Base-by-base conservation (phyloP, 2,329 filamentous ascomycete species). In the Incumbomyces lentus region DNA sequence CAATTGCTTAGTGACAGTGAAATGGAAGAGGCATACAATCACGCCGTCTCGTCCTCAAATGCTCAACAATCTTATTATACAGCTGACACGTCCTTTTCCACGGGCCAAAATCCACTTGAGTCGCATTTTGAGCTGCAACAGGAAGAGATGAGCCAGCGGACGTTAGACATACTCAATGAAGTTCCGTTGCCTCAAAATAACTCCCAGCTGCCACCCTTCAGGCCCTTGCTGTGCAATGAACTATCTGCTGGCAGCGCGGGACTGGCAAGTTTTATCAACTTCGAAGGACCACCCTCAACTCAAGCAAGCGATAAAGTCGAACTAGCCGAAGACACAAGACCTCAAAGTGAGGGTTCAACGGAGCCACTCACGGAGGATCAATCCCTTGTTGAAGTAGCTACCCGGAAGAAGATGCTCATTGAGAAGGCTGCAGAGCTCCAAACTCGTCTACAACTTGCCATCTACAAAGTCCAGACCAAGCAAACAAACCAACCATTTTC, bases 291-390 rank as follows among this genome's bases (percentile, higher is more conserved):
- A 33, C 40, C 40, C 12, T 52, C 48, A 11, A 51, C 49, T n/a
- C 49, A 56, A 40, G 34, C 33, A 29, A 49, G 37, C 16, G 50
- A 56, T 11, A 46, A 42, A 19, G 49, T 52, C 46, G 44, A 51
- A 36, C 46, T 51, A 48, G 65, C 50, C 46, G 57, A 55, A 40
- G 58, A 19, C 33, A 34, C 16, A 40, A 49, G 46, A 50, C 63
- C 63, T 26, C 62, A 63, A 46, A 58, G 49, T 32, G 65, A 68
- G 47, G 64, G 61, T 50, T 60, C 62, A 39, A 62, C 67, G 40
- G 58, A 67, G 22, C 61, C 61, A 42, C 62, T 59, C 10, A 31
- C n/a, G 12, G 49, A 61, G 62, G 11, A 53, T 56, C 40, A 53
- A 51, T 31, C 57, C 59, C 26, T 56, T 56, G 18, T 17, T 29